Evolutionary conservation across 768 basidiomycete genomes (phyloP).

Genomic region (Russula olivacea): DNA sequence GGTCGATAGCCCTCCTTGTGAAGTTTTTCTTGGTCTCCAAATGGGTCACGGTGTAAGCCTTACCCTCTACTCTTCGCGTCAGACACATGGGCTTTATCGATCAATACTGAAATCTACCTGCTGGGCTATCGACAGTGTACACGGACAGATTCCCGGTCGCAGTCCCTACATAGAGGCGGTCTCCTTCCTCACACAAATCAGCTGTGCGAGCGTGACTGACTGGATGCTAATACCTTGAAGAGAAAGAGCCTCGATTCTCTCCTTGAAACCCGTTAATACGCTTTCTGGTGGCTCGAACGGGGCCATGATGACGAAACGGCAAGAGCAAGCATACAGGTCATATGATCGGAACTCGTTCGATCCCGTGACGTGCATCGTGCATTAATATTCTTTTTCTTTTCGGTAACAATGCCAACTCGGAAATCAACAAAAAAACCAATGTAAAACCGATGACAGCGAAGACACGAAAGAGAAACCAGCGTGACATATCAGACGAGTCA

Average conservation of each 20-base stretch:
- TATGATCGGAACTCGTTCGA: not conserved
- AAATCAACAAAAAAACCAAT: slow-evolving; percentile 9
- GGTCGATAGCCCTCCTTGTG: slow-evolving; percentile 71
- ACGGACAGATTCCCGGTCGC: slow-evolving; percentile 49
- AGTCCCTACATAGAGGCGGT: slow-evolving; percentile 59
- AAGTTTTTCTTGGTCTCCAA: slow-evolving; percentile 64
- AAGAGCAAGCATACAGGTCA: not conserved
- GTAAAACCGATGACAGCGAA: slow-evolving; percentile 9
- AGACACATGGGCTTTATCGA: not conserved
- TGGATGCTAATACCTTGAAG: slow-evolving; percentile 14
- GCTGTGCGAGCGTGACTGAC: not conserved
- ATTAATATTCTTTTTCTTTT: not conserved
- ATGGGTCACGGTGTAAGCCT: slow-evolving; percentile 35
- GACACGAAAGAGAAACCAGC: not conserved
- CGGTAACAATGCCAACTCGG: not conserved
- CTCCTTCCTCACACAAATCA: slow-evolving; percentile 32
- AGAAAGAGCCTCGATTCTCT: slow-evolving; percentile 20
- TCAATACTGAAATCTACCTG: slow-evolving; percentile 32
- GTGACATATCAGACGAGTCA: not conserved
- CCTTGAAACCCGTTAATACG: slow-evolving; percentile 21
- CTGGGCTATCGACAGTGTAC: slow-evolving; percentile 41
- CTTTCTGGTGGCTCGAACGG: slow-evolving; percentile 21
- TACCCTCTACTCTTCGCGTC: slow-evolving; percentile 28
- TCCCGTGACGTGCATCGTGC: not conserved
- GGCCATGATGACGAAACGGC: slow-evolving; percentile 11